Base-by-base conservation (phyloP, 192 early-diverging fungal genomes). In the Rhizoclosmatium globosum region DNA sequence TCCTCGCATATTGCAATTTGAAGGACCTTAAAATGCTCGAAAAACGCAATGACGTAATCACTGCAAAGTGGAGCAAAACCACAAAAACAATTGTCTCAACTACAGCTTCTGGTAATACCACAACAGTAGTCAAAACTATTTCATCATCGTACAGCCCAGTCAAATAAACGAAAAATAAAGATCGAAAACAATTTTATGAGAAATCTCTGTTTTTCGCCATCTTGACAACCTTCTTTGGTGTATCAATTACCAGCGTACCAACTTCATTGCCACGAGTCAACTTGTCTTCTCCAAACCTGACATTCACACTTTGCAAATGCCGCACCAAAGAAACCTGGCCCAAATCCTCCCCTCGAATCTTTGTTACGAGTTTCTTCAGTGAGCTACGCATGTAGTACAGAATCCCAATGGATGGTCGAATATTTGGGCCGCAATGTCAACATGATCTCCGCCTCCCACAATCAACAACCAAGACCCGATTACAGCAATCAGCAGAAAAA, bases 381-480 rank as follows among this genome's bases (percentile, higher is more conserved):
- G 68, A 46, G 31, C 15, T 19, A 17, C 68, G 68, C 68, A 69
- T 69, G 31, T 69, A 69, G 68, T 69, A 69, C 31, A 69, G 11
- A 13, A 46, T 0, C 13, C 68, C 6, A 69, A 45, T 19, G 68
- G 68, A 31, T 69, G 38, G 68, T 69, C 68, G 17, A 69, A 15
- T 6, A 69, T 13, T 31, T 7, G 41, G 0, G 13, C 45, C 41
- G 68, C 68, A 6, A 17, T 41, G 45, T 69, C 68, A 15, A 69
- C 17, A 47, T 47, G 42, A 7, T 7, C 13, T 23, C 68, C 68
- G 13, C 68, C 68, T 11, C 68, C 68, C 13, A 41, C 46, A 13
- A 69, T 15, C 31, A 69, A 15, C 13, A 69, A 19, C 68, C 68
- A 69, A 0, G 68, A 69, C 7, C 6, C 15, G 0, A 69, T 47